Conservation (phyloP, 2,329 filamentous ascomycete species). For the Trichothecium sympodiale region DNA sequence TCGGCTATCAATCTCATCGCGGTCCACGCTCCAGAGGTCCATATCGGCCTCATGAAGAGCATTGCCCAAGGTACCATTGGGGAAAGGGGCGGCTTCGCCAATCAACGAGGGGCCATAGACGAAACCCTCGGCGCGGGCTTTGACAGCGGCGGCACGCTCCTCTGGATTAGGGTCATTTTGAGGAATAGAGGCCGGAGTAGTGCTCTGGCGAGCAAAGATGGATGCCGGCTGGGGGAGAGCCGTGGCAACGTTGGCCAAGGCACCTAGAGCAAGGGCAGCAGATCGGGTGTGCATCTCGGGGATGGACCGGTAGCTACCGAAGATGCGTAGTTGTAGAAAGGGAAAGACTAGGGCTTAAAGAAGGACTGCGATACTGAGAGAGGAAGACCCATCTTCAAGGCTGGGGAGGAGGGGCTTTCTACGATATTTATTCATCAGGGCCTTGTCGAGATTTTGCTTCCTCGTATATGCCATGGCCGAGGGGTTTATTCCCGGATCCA, state of each 20-base stretch:
- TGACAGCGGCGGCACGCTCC: conserved; percentile 5
- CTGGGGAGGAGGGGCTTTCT: too few relatives aligned
- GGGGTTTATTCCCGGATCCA: too few relatives aligned
- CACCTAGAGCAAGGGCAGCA: conserved; percentile 1
- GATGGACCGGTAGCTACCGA: background rate
- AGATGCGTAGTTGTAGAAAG: too few relatives aligned
- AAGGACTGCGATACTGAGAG: too few relatives aligned
- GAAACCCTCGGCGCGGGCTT: conserved; percentile 1
- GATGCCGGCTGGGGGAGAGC: conserved; percentile 1
- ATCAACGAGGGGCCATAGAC: conserved; percentile 11
- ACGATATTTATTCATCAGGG: too few relatives aligned
- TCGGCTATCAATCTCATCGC: conserved; percentile 8
- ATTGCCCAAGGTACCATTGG: conserved; percentile 10
- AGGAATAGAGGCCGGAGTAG: conserved; percentile 5
- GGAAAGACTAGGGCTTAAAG: too few relatives aligned
- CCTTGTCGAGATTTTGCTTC: too few relatives aligned
- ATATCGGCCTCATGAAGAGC: conserved; percentile 7
- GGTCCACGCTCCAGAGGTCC: conserved; percentile 5
- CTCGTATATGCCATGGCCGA: too few relatives aligned
- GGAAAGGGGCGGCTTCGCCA: conserved; percentile 10
- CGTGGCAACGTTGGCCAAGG: background rate
- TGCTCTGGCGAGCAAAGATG: conserved; percentile 2
- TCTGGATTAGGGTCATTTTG: conserved; percentile 7
- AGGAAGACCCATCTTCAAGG: too few relatives aligned
- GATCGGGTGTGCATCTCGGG: conserved; percentile 3